Conservation (phyloP, 2,329 filamentous ascomycete genomes). For the Fusarium neocosmosporiellum region DNA sequence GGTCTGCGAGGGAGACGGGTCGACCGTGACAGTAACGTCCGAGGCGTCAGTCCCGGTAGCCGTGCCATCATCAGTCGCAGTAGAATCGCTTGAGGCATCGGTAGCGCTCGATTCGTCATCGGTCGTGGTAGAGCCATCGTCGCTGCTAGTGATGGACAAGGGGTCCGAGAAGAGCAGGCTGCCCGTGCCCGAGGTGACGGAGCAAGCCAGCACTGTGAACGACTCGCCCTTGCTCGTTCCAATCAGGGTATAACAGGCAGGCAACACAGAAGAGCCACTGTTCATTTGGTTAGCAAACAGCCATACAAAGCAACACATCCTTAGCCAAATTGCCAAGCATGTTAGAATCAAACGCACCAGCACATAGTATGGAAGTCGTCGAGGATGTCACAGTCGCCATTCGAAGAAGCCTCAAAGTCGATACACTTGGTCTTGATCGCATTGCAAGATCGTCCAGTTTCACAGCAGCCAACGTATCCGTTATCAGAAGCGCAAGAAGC, state of each 20-base stretch:
- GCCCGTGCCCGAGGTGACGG: constrained; percentile 36
- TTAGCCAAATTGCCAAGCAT: background rate
- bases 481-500: constrained; percentile 43
- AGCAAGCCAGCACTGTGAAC: constrained; percentile 46
- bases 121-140: constrained; percentile 2
- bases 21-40: constrained; percentile 15
- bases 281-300: constrained; percentile 15
- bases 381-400: constrained; percentile 41
- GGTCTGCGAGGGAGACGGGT: constrained; percentile 9
- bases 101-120: constrained; percentile 20
- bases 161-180: constrained; percentile 48
- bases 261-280: constrained; percentile 22
- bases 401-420: constrained; percentile 41
- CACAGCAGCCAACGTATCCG: constrained; percentile 49
- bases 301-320: background rate
- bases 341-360: constrained; percentile 43
- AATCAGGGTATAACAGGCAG: constrained; percentile 46
- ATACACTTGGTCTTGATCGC: constrained; percentile 49
- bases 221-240: constrained; percentile 36
- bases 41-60: background rate
- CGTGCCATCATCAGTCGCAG: constrained; percentile 3
- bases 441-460: constrained; percentile 43
- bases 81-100: background rate
- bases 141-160: constrained; percentile 22
- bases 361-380: constrained; percentile 50